Conservation (phyloP, 1,139 yeast genomes). For the Suhomyces yuchorum region DNA sequence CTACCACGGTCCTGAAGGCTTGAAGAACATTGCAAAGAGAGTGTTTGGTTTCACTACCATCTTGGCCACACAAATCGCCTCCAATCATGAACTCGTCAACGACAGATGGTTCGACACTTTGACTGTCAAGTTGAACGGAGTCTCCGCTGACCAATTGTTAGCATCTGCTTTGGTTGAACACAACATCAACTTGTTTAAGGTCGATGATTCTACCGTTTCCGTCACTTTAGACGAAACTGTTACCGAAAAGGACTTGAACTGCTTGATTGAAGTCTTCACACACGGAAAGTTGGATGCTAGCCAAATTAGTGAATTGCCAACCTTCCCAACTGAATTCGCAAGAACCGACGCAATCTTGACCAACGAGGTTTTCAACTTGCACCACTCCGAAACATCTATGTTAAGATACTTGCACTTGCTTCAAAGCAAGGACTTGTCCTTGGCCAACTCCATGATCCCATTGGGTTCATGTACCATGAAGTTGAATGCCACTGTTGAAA, state of each 20-base stretch:
- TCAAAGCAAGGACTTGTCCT: slow-evolving; percentile 86
- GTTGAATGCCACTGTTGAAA: slow-evolving; percentile 90
- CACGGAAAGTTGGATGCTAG: slow-evolving; percentile 26
- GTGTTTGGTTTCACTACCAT: slow-evolving; percentile 75
- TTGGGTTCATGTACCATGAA: slow-evolving; percentile 98
- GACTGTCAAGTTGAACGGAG: slow-evolving; percentile 58
- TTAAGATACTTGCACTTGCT: slow-evolving; percentile 83
- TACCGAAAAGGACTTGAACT: slow-evolving; percentile 58
- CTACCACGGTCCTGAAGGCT: slow-evolving; percentile 94
- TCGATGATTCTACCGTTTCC: slow-evolving; percentile 62
- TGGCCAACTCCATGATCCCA: slow-evolving; percentile 96
- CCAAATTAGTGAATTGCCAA: slow-evolving; percentile 43
- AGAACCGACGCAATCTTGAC: slow-evolving; percentile 68
- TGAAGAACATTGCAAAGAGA: slow-evolving; percentile 74
- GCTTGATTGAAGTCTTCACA: slow-evolving; percentile 61
- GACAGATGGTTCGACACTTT: slow-evolving; percentile 84
- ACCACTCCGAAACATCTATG: slow-evolving; percentile 95
- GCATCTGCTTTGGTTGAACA: slow-evolving; percentile 57
- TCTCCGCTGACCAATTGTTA: slow-evolving; percentile 57
- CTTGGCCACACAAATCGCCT: slow-evolving; percentile 59
- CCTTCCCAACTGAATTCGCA: slow-evolving; percentile 53
- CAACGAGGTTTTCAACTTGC: slow-evolving; percentile 78
- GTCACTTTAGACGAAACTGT: slow-evolving; percentile 88
- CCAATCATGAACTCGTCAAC: slow-evolving; percentile 56
- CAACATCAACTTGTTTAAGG: slow-evolving; percentile 77